Evolutionary conservation across 441 rosid species (phyloP), one percentile per base, ranked within the genome.

Genomic region (Populus hybrid): DNA sequence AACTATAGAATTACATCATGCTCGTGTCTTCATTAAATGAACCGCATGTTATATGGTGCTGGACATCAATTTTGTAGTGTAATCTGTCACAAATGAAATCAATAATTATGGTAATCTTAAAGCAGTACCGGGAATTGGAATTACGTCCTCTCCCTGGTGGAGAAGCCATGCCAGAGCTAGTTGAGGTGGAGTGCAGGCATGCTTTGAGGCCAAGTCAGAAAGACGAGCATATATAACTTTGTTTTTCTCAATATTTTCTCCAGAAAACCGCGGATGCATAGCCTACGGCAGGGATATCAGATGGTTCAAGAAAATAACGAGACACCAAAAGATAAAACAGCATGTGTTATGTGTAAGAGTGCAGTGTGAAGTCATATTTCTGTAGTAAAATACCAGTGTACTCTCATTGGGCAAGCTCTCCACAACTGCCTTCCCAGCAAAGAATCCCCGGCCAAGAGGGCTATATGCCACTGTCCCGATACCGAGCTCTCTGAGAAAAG

Each of bases 111-210:
- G 9, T 5, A 7, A 61, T 32, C 4, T 24, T 9, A 9, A 69
- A 5, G 2, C 69, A 36, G 26, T 76, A 87, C 89, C 93, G 7
- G 90, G 91, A 59, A 90, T 88, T 16, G 90, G 90, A 72, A 90
- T 65, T 63, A 87, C 77, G 80, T 88, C 91, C 30, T 85, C 82
- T 57, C 91, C 91, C 67, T 83, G 87, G 83, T 87, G 84, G 35
- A 85, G 83, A 66, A 88, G 70, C 88, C 90, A 90, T 28, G 90
- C 86, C 73, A 90, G 82, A 77, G 93, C 88, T 16, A 90, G 69
- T 57, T 90, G 89, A 72, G 93, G 82, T 34, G 86, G 73, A 14
- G 76, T 84, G 82, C 90, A 86, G n/a, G 34, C 68, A 76, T 78
- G 83, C 79, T 86, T 88, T 30, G 74, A 72, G 4, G 89, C 86